These are phyloP conservation scores for Mycena galericulata DNA, from an alignment of 768 basidiomycete genomes.

Conservation along the genomic window DNA sequence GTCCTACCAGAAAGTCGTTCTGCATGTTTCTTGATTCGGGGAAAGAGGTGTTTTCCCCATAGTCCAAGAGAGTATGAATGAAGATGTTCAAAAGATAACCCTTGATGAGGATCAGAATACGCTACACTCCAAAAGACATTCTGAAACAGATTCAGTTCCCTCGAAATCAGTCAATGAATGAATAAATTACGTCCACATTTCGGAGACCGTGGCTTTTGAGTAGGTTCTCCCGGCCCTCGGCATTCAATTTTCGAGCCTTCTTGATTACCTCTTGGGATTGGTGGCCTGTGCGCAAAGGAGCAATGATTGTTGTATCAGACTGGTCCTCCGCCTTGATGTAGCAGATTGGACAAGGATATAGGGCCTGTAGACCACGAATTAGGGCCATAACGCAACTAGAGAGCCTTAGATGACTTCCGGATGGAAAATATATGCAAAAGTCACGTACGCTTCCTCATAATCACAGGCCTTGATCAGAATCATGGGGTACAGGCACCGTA, in stretches of 20 bases:
- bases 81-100: slow-evolving; percentile 52
- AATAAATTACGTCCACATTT: slow-evolving; percentile 33
- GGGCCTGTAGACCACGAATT: slow-evolving; percentile 41
- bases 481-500: slow-evolving; percentile 46
- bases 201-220: slow-evolving; percentile 39
- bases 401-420: not conserved
- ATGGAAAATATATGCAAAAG: not conserved
- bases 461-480: slow-evolving; percentile 55
- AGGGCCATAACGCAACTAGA: slow-evolving; percentile 54
- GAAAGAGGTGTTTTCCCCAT: slow-evolving; percentile 43
- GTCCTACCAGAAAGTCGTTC: slow-evolving; percentile 13
- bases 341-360: slow-evolving; percentile 54
- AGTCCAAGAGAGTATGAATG: slow-evolving; percentile 41
- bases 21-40: slow-evolving; percentile 40
- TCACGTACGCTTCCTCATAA: slow-evolving; percentile 59
- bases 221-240: slow-evolving; percentile 30
- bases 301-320: slow-evolving; percentile 29
- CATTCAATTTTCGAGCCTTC: slow-evolving; percentile 24
- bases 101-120: slow-evolving; percentile 47
- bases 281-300: slow-evolving; percentile 26
- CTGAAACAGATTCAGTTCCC: slow-evolving; percentile 34
- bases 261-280: slow-evolving; percentile 29
- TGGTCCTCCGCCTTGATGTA: slow-evolving; percentile 45
- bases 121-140: slow-evolving; percentile 55
- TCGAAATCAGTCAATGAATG: slow-evolving; percentile 9